Evolutionary conservation across 352 stramenopile genomes (phyloP).

Genomic region (Pythium volutum): DNA sequence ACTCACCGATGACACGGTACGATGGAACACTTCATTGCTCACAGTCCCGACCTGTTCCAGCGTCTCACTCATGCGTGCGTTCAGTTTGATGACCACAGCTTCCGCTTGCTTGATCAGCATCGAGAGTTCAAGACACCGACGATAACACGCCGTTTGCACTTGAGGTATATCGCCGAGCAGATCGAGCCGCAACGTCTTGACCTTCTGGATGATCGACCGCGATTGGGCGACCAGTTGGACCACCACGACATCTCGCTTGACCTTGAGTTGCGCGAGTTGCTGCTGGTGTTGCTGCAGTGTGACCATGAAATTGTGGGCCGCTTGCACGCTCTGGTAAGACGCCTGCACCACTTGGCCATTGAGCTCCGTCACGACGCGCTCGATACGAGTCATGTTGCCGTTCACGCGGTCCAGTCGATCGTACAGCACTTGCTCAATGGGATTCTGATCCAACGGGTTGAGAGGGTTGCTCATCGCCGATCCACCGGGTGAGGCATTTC

Average conservation of each 20-base stretch:
- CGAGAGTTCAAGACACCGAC: constrained; percentile 53
- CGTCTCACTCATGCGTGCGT: constrained; percentile 40
- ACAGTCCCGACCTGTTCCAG: constrained; percentile 32
- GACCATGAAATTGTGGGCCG: constrained; percentile 30
- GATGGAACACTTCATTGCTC: constrained; percentile 37
- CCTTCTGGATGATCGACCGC: constrained; percentile 41
- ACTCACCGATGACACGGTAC: constrained; percentile 40
- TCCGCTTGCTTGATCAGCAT: constrained; percentile 44
- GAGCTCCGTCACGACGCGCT: constrained; percentile 36
- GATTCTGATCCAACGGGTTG: constrained; percentile 30
- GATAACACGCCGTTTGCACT: constrained; percentile 48
- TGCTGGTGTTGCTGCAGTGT: constrained; percentile 30
- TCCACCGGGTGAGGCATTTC: not conserved
- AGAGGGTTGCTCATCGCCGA: constrained; percentile 7
- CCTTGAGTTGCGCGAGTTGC: constrained; percentile 29
- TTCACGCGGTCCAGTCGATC: constrained; percentile 51
- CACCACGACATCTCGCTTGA: constrained; percentile 27
- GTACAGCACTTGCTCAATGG: constrained; percentile 51
- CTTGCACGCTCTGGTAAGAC: constrained; percentile 43
- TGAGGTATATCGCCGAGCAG: constrained; percentile 61
- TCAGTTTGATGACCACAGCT: constrained; percentile 30
- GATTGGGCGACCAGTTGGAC: constrained; percentile 61
- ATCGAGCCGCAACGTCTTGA: constrained; percentile 48
- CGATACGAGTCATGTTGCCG: constrained; percentile 36
- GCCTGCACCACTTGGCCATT: constrained; percentile 45